Conservation (phyloP, 495 filamentous ascomycete species). For the Trichocladium antarcticum region DNA sequence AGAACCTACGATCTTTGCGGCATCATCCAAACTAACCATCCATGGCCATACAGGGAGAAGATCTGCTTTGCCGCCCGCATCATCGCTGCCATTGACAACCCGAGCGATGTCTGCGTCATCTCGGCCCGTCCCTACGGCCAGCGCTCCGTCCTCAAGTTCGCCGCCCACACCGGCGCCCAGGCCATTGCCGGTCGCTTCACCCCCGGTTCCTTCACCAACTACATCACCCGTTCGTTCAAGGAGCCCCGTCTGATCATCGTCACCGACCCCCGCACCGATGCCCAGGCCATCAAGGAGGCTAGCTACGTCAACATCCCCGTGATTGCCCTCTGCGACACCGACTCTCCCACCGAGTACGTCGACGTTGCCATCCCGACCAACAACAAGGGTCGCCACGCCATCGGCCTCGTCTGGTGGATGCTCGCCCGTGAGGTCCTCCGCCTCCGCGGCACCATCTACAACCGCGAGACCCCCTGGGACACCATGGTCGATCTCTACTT, state of each 20-base stretch:
- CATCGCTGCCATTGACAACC: slow-evolving; percentile 98
- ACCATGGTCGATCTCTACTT: slow-evolving; percentile 99
- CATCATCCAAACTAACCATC: not conserved
- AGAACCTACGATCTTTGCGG: not conserved
- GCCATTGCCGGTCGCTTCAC: slow-evolving; percentile 99
- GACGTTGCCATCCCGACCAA: slow-evolving; percentile 99
- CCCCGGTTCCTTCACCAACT: slow-evolving; percentile 99
- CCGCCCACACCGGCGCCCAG: slow-evolving; percentile 89
- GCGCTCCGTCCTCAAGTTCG: slow-evolving; percentile 98
- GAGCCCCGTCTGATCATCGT: slow-evolving; percentile 98
- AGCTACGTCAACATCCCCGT: slow-evolving; percentile 99
- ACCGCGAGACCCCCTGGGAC: slow-evolving; percentile 93
- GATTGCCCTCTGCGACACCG: slow-evolving; percentile 96
- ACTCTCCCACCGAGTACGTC: slow-evolving; percentile 98
- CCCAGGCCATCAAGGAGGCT: slow-evolving; percentile 99
- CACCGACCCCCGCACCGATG: slow-evolving; percentile 97
- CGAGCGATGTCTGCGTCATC: slow-evolving; percentile 96
- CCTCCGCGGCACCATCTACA: slow-evolving; percentile 88
- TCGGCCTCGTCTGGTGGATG: slow-evolving; percentile 99
- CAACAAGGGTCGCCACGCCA: slow-evolving; percentile 99
- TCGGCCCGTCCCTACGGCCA: slow-evolving; percentile 98
- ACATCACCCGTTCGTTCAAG: slow-evolving; percentile 99
- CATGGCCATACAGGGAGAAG: slow-evolving; percentile 71
- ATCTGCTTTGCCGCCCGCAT: slow-evolving; percentile 96
- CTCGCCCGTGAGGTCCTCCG: slow-evolving; percentile 98